Conservation (phyloP, 495 filamentous ascomycete species). For the Xylaria sp. region DNA sequence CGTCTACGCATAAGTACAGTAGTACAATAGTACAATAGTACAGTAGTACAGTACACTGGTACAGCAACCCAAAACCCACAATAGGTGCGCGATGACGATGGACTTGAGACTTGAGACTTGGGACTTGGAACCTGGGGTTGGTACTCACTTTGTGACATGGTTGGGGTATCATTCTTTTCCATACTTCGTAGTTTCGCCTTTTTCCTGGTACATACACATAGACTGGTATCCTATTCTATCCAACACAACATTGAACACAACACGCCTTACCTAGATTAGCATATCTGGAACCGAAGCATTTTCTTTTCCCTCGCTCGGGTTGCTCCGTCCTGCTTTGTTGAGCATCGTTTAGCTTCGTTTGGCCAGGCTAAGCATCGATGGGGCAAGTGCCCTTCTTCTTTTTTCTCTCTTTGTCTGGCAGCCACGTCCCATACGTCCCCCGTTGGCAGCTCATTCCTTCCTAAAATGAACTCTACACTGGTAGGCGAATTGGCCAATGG, state of each 20-base stretch:
- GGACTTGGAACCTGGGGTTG: background rate
- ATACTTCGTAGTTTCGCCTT: background rate
- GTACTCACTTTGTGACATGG: background rate
- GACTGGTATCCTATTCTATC: no score
- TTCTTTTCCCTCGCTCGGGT: background rate
- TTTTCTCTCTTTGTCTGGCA: slow-evolving; percentile 17
- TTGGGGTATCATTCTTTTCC: background rate
- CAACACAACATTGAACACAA: no score
- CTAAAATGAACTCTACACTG: background rate
- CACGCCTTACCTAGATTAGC: background rate
- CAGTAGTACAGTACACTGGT: no score
- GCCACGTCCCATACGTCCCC: background rate
- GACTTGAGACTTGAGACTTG: no score
- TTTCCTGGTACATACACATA: no score
- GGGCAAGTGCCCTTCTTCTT: slow-evolving; percentile 7
- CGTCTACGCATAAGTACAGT: no score
- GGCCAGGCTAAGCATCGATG: slow-evolving; percentile 5
- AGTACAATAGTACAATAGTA: no score
- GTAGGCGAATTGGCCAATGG: slow-evolving; percentile 2
- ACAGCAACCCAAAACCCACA: background rate
- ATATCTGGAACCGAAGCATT: background rate
- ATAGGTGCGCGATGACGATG: background rate
- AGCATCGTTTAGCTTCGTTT: background rate
- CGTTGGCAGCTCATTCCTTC: slow-evolving; percentile 19
- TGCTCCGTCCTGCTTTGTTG: slow-evolving; percentile 8